phyloP scores from a whole-genome alignment of 345 rosid species.

The Salix viminalis region DNA sequence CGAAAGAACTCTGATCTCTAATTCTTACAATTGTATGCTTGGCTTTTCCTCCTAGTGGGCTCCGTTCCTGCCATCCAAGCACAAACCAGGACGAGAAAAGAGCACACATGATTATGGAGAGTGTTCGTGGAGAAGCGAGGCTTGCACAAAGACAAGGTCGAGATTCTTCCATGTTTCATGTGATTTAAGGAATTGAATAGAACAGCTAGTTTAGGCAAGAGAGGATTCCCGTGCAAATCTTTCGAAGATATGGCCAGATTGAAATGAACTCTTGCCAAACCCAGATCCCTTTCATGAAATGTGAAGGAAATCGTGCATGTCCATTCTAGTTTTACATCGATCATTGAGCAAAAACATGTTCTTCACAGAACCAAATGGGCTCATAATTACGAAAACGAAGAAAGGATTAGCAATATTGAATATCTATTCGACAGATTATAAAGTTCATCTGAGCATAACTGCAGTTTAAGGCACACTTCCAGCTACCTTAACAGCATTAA shows the following conservation, averaged over 20 bases:
- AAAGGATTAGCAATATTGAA: not conserved
- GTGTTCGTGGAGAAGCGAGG: no score
- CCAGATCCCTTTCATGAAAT: not conserved
- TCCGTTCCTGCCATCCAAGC: not conserved
- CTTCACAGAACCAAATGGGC: not conserved
- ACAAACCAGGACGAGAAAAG: no score
- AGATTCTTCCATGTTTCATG: no score
- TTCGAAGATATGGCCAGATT: no score
- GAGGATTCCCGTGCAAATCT: no score
- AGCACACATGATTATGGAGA: not conserved
- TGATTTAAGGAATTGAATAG: no score
- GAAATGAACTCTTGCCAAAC: not conserved
- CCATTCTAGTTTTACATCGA: not conserved
- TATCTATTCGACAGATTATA: not conserved
- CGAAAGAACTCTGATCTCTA: not conserved
- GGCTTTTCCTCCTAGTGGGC: not conserved
- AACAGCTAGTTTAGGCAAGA: no score
- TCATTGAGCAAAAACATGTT: not conserved
- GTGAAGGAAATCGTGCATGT: not conserved
- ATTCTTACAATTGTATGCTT: not conserved
- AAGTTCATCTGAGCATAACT: not conserved
- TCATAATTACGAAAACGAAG: not conserved
- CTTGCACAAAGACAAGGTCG: no score
- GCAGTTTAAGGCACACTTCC: not conserved
- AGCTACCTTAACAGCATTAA: not conserved